A percentile compares a stretch with the other conserved stretches of the same genome.
Conservation (phyloP, 2,329 filamentous ascomycete genomes). For the Hymenoscyphus scutula region DNA sequence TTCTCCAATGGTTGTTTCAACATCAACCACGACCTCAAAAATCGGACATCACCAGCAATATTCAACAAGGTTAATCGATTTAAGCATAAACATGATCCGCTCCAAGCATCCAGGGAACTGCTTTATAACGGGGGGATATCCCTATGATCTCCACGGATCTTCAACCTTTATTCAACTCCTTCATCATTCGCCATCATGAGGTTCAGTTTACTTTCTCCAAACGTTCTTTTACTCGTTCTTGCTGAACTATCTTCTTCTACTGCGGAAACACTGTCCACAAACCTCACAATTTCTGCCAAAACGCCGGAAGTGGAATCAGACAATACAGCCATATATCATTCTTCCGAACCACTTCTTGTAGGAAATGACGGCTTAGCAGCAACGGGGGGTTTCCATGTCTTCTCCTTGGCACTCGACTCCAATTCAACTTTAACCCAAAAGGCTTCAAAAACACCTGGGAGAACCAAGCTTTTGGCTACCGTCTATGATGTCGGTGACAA, state of each 20-base stretch:
- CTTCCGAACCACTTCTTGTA: background rate
- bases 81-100: background rate
- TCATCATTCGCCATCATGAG: background rate
- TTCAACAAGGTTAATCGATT: background rate
- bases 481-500: background rate
- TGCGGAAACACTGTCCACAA: background rate
- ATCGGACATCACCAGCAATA: background rate
- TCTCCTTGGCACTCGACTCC: background rate
- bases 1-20: background rate
- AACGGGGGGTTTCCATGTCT: constrained; percentile 1
- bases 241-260: background rate
- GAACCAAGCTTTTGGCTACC: constrained; percentile 2
- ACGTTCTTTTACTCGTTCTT: background rate
- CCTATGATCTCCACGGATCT: background rate
- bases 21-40: constrained; percentile 3
- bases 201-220: background rate
- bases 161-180: background rate
- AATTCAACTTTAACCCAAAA: background rate
- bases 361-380: constrained; percentile 3
- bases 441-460: background rate
- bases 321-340: constrained; percentile 1
- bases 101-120: background rate
- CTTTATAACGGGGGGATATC: background rate
- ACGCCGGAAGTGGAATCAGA: constrained; percentile 6
- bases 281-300: constrained; percentile 1